A percentile compares a stretch with the other conserved stretches of the same genome.
phyloP scores from a whole-genome alignment of 371 early-diverging fungal species.

The Mucor irregularis region DNA sequence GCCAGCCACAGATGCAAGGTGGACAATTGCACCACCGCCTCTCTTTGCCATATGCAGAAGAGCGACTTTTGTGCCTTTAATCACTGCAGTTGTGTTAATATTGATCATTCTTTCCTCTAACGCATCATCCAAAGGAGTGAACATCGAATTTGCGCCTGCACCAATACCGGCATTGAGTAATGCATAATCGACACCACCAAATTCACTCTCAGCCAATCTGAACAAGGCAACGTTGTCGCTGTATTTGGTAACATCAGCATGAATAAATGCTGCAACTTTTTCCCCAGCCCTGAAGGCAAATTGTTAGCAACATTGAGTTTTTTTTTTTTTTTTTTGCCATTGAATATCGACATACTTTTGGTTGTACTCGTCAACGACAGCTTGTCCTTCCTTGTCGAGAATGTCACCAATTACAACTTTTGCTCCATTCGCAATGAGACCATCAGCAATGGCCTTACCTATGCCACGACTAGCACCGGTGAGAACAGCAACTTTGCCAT shows the following conservation, averaged over 20 bases:
- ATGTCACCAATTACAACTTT: slow-evolving; percentile 73
- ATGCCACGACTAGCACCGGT: slow-evolving; percentile 87
- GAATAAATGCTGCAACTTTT: slow-evolving; percentile 45
- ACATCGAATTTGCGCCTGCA: slow-evolving; percentile 30
- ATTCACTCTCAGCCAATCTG: slow-evolving; percentile 45
- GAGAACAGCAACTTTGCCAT: slow-evolving; percentile 61
- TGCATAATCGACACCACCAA: slow-evolving; percentile 55
- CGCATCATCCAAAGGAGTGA: slow-evolving; percentile 27
- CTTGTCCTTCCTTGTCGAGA: slow-evolving; percentile 40
- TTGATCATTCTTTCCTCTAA: slow-evolving; percentile 52
- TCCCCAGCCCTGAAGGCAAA: slow-evolving; percentile 9
- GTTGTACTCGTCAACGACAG: slow-evolving; percentile 40
- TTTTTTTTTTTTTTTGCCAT: slow-evolving; percentile 13
- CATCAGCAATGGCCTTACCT: slow-evolving; percentile 54
- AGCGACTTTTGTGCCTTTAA: slow-evolving; percentile 54
- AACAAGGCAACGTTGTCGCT: slow-evolving; percentile 51
- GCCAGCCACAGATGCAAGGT: slow-evolving; percentile 36
- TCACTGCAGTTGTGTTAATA: slow-evolving; percentile 67
- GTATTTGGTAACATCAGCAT: slow-evolving; percentile 63
- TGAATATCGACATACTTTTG: too few species aligned
- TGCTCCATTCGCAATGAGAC: slow-evolving; percentile 48
- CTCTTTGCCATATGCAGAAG: slow-evolving; percentile 38
- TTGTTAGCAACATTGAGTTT: background rate
- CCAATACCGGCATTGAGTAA: slow-evolving; percentile 62
- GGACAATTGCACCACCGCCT: slow-evolving; percentile 53